Evolutionary conservation across 371 early-diverging fungal species (phyloP).

Genomic region (Globomyces sp.): DNA sequence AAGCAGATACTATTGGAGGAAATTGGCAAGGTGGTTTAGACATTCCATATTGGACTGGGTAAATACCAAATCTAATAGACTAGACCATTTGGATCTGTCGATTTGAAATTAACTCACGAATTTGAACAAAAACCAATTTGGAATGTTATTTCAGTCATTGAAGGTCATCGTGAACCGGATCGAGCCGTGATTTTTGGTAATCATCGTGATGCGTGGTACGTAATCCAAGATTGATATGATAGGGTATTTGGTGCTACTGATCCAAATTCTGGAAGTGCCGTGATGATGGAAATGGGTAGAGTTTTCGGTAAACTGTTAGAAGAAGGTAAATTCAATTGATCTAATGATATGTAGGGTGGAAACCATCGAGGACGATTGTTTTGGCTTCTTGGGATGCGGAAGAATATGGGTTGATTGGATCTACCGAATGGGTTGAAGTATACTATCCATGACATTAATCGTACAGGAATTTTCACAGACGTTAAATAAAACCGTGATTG

Average conservation of each 20-base stretch:
- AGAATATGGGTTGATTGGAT: slow-evolving; percentile 64
- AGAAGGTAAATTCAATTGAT: too few relatives aligned
- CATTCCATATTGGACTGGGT: slow-evolving; percentile 28
- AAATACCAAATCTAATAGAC: too few relatives aligned
- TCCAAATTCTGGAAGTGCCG: slow-evolving; percentile 62
- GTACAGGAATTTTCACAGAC: too few relatives aligned
- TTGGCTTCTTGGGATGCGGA: slow-evolving; percentile 70
- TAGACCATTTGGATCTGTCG: slow-evolving; percentile 36
- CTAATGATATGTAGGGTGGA: slow-evolving; percentile 52
- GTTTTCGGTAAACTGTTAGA: slow-evolving; percentile 54
- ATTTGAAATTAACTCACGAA: slow-evolving; percentile 54
- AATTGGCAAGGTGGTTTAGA: slow-evolving; percentile 28
- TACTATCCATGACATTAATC: slow-evolving; percentile 37
- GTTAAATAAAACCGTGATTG: slow-evolving; percentile 54
- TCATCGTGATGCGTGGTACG: slow-evolving; percentile 65
- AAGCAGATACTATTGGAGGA: neutral
- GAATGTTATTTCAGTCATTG: slow-evolving; percentile 62
- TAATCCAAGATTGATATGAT: too few relatives aligned
- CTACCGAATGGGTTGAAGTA: slow-evolving; percentile 72
- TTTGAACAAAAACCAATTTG: slow-evolving; percentile 59
- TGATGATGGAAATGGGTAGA: slow-evolving; percentile 60
- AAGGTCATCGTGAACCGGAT: slow-evolving; percentile 58
- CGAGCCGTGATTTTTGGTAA: slow-evolving; percentile 60
- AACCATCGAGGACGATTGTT: slow-evolving; percentile 62
- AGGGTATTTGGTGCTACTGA: slow-evolving; percentile 59